Conservation (phyloP, 495 filamentous ascomycete species). For the Thermothielavioides terrestris region DNA sequence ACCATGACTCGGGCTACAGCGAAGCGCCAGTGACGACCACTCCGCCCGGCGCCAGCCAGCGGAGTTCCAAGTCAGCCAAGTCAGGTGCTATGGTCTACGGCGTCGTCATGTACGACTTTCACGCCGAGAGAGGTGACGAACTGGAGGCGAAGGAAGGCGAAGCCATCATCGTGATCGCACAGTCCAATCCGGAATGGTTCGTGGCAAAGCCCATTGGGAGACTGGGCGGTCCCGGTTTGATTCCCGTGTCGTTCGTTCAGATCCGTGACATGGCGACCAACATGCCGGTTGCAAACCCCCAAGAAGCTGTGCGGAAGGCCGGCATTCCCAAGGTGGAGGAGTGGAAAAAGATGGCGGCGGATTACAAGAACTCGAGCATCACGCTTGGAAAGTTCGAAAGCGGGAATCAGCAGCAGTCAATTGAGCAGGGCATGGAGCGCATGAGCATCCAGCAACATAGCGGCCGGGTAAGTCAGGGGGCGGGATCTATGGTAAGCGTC, state of each 20-base stretch:
- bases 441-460: conserved; percentile 57
- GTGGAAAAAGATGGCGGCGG: conserved; percentile 99
- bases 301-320: conserved; percentile 78
- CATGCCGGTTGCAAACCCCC: conserved; percentile 68
- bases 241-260: conserved; percentile 95
- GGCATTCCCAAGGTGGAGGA: conserved; percentile 97
- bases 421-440: conserved; percentile 67
- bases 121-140: conserved; percentile 90
- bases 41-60: conserved; percentile 35
- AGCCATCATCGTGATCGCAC: conserved; percentile 95
- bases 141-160: conserved; percentile 91
- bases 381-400: conserved; percentile 82
- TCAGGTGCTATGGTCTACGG: conserved; percentile 89
- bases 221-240: conserved; percentile 86
- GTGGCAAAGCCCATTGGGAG: conserved; percentile 96
- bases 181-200: conserved; percentile 99
- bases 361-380: conserved; percentile 99
- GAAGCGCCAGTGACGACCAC: conserved; percentile 43
- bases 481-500: conserved; percentile 35
- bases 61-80: conserved; percentile 49
- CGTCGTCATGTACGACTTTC: conserved; percentile 93
- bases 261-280: conserved; percentile 89
- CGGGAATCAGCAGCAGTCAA: conserved; percentile 36
- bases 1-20: conserved; percentile 75
- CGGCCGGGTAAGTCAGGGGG: conserved; percentile 36